Conservation (phyloP, 805 yeast species). For the Vanderwaltozyma yarrowii region DNA sequence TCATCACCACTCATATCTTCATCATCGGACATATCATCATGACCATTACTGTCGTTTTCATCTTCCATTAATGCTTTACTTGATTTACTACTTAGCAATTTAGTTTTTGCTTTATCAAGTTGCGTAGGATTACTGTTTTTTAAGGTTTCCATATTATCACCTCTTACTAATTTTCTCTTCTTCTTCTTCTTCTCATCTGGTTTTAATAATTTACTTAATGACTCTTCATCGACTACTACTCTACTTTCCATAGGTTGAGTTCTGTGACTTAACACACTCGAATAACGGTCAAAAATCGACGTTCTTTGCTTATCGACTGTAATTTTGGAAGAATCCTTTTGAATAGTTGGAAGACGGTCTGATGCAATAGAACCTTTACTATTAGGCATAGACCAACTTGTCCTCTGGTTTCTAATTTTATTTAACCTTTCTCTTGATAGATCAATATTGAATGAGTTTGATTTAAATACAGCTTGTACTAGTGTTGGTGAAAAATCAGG, state of each 20-base stretch:
- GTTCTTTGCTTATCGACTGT: constrained; percentile 28
- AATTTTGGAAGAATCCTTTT: constrained; percentile 28
- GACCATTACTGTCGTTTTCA: constrained; percentile 19
- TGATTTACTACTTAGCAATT: constrained; percentile 17
- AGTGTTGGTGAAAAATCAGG: constrained; percentile 27
- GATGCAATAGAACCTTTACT: not conserved
- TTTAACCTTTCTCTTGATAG: constrained; percentile 27
- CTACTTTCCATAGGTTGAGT: constrained; percentile 4
- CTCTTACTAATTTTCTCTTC: constrained; percentile 33
- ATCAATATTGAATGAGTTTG: constrained; percentile 30
- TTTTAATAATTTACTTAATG: constrained; percentile 8
- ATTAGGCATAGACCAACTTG: constrained; percentile 13
- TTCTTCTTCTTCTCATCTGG: constrained; percentile 13
- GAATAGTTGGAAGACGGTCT: constrained; percentile 8
- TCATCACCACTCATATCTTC: constrained; percentile 32
- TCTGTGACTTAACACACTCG: constrained; percentile 18
- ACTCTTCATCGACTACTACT: constrained; percentile 9
- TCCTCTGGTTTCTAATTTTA: constrained; percentile 20
- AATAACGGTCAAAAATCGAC: constrained; percentile 31
- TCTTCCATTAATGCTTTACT: constrained; percentile 11
- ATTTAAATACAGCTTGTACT: constrained; percentile 31
- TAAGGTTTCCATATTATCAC: constrained; percentile 20
- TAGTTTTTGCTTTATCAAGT: constrained; percentile 26
- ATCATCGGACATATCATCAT: constrained; percentile 32
- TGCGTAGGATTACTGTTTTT: constrained; percentile 14